Evolutionary conservation across 1,284 basidiomycete species (phyloP).

Genomic region (Trametes versicolor): DNA sequence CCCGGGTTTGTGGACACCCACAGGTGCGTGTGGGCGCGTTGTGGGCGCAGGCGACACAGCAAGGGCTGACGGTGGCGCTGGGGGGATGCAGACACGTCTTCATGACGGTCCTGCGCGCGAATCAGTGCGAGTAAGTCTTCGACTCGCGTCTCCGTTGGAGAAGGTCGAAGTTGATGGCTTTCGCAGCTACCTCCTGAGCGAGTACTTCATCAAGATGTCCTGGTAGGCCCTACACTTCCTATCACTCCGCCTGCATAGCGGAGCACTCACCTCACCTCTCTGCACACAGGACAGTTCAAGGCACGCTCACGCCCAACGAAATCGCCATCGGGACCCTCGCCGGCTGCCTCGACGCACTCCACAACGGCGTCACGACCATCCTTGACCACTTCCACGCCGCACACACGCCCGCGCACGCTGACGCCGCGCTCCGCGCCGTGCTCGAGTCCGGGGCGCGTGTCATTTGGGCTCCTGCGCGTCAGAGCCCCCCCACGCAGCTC

Average conservation of each 20-base stretch:
- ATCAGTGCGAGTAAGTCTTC: conserved; percentile 43
- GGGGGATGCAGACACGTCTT: conserved; percentile 40
- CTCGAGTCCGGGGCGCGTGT: conserved; percentile 45
- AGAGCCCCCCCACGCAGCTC: conserved; percentile 40
- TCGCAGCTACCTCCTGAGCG: conserved; percentile 43
- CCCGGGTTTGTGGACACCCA: conserved; percentile 47
- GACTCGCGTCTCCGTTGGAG: background rate
- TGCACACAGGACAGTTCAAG: conserved; percentile 38
- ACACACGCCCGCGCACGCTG: conserved; percentile 42
- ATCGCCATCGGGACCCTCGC: conserved; percentile 45
- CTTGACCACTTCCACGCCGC: conserved; percentile 48
- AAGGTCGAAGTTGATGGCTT: background rate
- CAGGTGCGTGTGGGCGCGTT: conserved; percentile 29
- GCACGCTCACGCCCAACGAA: conserved; percentile 42
- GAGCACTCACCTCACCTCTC: background rate
- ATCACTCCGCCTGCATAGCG: background rate
- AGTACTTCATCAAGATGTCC: conserved; percentile 44
- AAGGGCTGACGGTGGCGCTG: background rate
- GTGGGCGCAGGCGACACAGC: background rate
- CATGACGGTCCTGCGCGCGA: conserved; percentile 44
- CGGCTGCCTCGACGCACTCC: conserved; percentile 46
- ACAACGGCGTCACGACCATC: conserved; percentile 46
- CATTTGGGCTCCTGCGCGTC: conserved; percentile 43
- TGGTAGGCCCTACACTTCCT: conserved; percentile 30
- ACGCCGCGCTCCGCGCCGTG: conserved; percentile 42